Evolutionary conservation across 2,329 filamentous ascomycete species (phyloP), one percentile per base, ranked within the genome.

Genomic region (Colletotrichum chlorophyti): DNA sequence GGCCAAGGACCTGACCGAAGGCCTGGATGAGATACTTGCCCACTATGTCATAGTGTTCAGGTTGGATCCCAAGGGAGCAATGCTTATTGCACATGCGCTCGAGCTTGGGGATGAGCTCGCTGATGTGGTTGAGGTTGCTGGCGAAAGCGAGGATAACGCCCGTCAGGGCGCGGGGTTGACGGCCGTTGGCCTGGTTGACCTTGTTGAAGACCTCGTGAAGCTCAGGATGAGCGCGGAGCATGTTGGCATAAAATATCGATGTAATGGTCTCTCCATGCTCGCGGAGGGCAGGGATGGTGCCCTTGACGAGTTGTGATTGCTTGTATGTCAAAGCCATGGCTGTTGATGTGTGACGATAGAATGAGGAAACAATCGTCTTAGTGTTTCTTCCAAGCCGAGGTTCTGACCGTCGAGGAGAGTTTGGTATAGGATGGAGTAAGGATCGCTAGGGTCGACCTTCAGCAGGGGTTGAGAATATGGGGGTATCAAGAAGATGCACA

Each of bases 1-100:
- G 79, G 4, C 89, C 89, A 1, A 93, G 81, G 0, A 92, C 83
- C 38, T 84, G 78, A 21, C 78, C 80, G 74, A 93, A 90, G 2
- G 89, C 86, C 23, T 80, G 79, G 38, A 93, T 78, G 11, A 93
- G 79, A 67, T 89, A 86, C 66, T 84, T 84, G 53, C 86, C 89
- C 3, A 93, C 88, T 38, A 91, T 83, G 29, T 81, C 78, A 71
- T 92, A 93, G 62, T 91, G 86, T 34, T 89, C 85, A 0, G 89
- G 83, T 53, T 77, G 78, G 68, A 93, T 86, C 65, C 84, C 85
- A 2, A 93, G 79, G 1, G 86, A 89, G 58, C 83, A 89, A 70
- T 93, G 90, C 73, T 91, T 92, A 70, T 91, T 84, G 70, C 87
- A 89, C 65, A 83, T 80, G 24, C 81, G 78, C 70, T 84, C 82